Percentiles rank a stretch among this genome's conserved stretches.
Evolutionary conservation across 345 rosid species (phyloP).

Genomic region (Cardamine chenopodiifolia): DNA sequence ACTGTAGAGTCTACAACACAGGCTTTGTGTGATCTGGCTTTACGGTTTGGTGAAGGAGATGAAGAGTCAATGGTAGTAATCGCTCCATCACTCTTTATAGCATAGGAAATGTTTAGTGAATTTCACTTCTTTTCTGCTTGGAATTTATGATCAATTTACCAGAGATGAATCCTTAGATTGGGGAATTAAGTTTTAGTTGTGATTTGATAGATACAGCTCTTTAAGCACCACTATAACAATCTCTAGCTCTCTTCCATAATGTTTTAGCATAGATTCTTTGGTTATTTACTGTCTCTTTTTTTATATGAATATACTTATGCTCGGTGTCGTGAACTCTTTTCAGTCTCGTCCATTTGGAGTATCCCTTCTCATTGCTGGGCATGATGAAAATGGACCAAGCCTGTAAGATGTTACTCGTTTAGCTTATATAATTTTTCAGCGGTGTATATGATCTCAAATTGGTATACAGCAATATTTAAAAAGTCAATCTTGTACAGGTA

Average conservation of each 20-base stretch:
- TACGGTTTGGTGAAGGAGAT: constrained; percentile 98
- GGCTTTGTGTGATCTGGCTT: constrained; percentile 93
- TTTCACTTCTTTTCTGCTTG: constrained; percentile 5
- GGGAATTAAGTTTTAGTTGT: not conserved
- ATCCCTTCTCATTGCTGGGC: constrained; percentile 95
- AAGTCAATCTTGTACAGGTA: constrained; percentile 51
- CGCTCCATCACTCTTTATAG: not conserved
- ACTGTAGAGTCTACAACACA: constrained; percentile 97
- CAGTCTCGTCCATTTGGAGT: constrained; percentile 98
- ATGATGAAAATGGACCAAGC: constrained; percentile 91
- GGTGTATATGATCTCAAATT: not conserved
- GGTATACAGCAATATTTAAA: not conserved
- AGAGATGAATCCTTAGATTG: not conserved
- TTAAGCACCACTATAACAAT: not conserved
- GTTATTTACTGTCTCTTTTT: not conserved
- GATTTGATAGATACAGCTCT: not conserved
- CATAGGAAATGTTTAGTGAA: not conserved
- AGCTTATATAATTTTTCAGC: no score
- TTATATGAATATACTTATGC: not conserved
- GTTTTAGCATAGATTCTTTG: not conserved
- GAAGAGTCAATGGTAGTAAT: constrained; percentile 87
- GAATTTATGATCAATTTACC: not conserved
- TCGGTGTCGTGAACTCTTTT: constrained; percentile 27
- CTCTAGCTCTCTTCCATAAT: not conserved
- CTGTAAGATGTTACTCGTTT: constrained; percentile 57